Evolutionary conservation across 495 filamentous ascomycete species (phyloP).

Genomic region (Aspergillus affinis): DNA sequence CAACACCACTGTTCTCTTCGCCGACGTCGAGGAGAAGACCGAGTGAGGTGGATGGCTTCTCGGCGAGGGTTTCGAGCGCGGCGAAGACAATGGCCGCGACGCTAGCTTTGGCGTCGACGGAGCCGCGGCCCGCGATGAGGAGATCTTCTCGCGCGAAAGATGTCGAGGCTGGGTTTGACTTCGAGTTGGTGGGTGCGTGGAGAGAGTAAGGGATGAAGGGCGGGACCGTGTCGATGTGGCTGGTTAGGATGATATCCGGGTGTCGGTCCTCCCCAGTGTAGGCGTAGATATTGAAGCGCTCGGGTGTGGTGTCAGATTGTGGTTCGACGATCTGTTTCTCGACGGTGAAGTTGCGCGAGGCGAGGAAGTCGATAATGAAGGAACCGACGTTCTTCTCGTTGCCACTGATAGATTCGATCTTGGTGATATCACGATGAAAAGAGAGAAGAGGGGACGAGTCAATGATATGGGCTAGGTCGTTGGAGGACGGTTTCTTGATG

Average conservation of each 20-base stretch:
- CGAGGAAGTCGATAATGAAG: neutral
- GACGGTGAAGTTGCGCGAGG: neutral
- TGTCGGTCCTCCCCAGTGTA: conserved; percentile 4
- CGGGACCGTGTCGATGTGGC: conserved; percentile 61
- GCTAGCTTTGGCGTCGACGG: conserved; percentile 76
- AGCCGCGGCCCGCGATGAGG: conserved; percentile 66
- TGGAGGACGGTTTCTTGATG: too few species aligned
- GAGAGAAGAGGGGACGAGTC: neutral
- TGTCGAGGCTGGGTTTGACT: too few species aligned
- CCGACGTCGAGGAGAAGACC: conserved; percentile 75
- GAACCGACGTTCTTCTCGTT: neutral
- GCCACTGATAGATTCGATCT: conserved; percentile 1
- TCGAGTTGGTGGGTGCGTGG: conserved; percentile 25
- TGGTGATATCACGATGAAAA: neutral
- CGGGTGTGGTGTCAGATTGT: neutral
- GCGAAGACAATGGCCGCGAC: conserved; percentile 71
- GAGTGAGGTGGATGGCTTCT: conserved; percentile 38
- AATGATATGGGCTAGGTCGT: neutral
- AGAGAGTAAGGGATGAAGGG: conserved; percentile 50
- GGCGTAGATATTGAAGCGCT: conserved; percentile 5
- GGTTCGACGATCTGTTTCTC: neutral
- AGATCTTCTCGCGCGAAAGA: conserved; percentile 36
- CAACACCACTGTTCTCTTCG: conserved; percentile 68
- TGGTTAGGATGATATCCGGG: conserved; percentile 54
- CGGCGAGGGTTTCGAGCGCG: conserved; percentile 51